Conservation (phyloP, 169 alveolate species). For the Eimeria sp. region DNA sequence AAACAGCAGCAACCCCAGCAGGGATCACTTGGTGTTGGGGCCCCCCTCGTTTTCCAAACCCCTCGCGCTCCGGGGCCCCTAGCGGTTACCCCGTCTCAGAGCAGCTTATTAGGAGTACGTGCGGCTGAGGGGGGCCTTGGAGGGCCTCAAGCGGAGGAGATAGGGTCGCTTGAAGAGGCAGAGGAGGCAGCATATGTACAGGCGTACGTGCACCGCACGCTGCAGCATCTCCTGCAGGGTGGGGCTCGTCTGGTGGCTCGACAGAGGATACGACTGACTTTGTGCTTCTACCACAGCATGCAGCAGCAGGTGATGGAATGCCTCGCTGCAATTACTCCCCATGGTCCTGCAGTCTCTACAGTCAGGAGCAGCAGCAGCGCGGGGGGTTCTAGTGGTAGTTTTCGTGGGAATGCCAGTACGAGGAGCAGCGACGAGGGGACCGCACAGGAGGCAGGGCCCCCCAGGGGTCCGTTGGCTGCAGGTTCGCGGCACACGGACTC, state of each 20-base stretch:
- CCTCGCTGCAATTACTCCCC: neutral
- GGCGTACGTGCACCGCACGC: conserved; percentile 42
- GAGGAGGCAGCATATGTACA: neutral
- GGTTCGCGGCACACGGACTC: neutral
- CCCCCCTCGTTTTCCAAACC: neutral
- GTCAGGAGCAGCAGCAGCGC: neutral
- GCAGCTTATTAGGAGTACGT: neutral
- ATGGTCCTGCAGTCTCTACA: neutral
- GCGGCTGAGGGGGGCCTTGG: neutral
- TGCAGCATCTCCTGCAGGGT: conserved; percentile 66
- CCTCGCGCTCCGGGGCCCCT: neutral
- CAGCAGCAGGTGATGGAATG: conserved; percentile 36
- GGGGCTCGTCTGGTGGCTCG: conserved; percentile 10
- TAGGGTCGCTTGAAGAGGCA: neutral
- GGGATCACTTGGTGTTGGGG: neutral
- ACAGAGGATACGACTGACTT: conserved; percentile 49
- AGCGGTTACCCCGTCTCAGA: neutral
- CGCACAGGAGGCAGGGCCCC: neutral
- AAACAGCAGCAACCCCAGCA: too few species aligned
- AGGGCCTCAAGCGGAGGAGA: neutral
- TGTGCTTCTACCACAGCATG: neutral
- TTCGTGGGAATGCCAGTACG: neutral
- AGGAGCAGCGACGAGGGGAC: neutral
- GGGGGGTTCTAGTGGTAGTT: neutral
- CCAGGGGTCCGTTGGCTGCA: neutral